Conservation (phyloP, 2,329 filamentous ascomycete genomes). For the Aspergillus ruber region DNA sequence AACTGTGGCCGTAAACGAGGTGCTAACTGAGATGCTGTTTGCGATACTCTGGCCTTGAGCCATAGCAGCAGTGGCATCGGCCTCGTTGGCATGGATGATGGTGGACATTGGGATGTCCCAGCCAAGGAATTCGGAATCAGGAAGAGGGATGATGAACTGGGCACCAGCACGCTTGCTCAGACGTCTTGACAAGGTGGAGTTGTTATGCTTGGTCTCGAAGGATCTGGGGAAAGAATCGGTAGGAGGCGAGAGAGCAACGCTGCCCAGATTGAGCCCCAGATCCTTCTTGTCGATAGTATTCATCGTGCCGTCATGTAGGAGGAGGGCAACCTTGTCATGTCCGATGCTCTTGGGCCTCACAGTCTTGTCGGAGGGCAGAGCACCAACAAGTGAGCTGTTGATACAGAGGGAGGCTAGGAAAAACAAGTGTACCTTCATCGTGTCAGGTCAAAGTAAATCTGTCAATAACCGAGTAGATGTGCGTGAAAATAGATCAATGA, state of each 20-base stretch:
- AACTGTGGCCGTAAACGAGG: slow-evolving; percentile 3
- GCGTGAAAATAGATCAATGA: too few species aligned
- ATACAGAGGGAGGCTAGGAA: too few species aligned
- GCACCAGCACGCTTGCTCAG: background rate
- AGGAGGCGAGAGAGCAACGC: background rate
- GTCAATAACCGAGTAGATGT: too few species aligned
- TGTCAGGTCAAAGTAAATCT: too few species aligned
- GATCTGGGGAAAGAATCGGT: slow-evolving; percentile 1
- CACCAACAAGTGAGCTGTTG: too few species aligned
- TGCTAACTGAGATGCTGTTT: slow-evolving; percentile 9
- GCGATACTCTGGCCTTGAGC: slow-evolving; percentile 8
- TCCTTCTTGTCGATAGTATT: slow-evolving; percentile 9
- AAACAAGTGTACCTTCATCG: too few species aligned
- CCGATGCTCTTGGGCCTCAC: too few species aligned
- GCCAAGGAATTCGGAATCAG: slow-evolving; percentile 12
- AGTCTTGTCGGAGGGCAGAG: too few species aligned
- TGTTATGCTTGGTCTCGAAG: background rate
- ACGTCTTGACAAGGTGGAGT: slow-evolving; percentile 3
- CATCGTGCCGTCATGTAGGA: slow-evolving; percentile 15
- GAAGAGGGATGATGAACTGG: slow-evolving; percentile 10
- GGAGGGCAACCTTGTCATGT: slow-evolving; percentile 18
- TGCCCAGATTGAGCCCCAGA: background rate
- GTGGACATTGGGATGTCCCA: slow-evolving; percentile 15
- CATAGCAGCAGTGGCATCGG: slow-evolving; percentile 9
- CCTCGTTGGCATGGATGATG: slow-evolving; percentile 11